A percentile compares a stretch with the other conserved stretches of the same genome.
Evolutionary conservation across 2,329 filamentous ascomycete species (phyloP).

Genomic region (Furcasterigmium furcatum): DNA sequence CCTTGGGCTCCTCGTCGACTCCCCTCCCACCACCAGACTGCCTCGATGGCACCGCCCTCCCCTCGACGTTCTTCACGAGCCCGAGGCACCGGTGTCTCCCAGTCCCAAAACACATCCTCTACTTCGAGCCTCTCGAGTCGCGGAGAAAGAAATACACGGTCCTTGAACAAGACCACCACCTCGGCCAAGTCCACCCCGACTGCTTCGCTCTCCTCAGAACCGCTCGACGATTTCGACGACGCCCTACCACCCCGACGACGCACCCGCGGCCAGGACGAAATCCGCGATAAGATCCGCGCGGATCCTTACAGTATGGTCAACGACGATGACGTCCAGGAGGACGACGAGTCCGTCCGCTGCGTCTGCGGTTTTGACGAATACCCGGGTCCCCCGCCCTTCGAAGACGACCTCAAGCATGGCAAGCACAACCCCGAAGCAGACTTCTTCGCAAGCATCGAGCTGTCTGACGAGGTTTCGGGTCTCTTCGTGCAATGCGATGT

Average conservation of each 20-base stretch:
- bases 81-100: slow-evolving; percentile 72
- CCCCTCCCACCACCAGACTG: slow-evolving; percentile 1
- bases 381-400: slow-evolving; percentile 72
- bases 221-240: slow-evolving; percentile 65
- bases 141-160: slow-evolving; percentile 70
- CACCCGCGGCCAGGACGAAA: slow-evolving; percentile 70
- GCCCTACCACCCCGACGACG: slow-evolving; percentile 71
- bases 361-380: slow-evolving; percentile 95
- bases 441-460: slow-evolving; percentile 55
- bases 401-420: slow-evolving; percentile 48
- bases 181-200: slow-evolving; percentile 76
- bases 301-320: slow-evolving; percentile 52
- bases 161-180: slow-evolving; percentile 66
- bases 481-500: slow-evolving; percentile 98
- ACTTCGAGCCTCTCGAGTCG: slow-evolving; percentile 76
- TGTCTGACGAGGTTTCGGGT: slow-evolving; percentile 83
- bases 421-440: slow-evolving; percentile 57
- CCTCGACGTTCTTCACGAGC: slow-evolving; percentile 91
- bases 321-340: slow-evolving; percentile 72
- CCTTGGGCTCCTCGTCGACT: slow-evolving; percentile 19
- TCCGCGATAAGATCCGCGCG: slow-evolving; percentile 41
- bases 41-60: slow-evolving; percentile 59
- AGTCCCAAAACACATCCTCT: slow-evolving; percentile 73
- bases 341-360: slow-evolving; percentile 93
- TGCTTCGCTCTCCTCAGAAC: slow-evolving; percentile 68